Evolutionary conservation across 495 filamentous ascomycete genomes (phyloP), one percentile per base, ranked within the genome.

Genomic region (Penicillium malachiteum): DNA sequence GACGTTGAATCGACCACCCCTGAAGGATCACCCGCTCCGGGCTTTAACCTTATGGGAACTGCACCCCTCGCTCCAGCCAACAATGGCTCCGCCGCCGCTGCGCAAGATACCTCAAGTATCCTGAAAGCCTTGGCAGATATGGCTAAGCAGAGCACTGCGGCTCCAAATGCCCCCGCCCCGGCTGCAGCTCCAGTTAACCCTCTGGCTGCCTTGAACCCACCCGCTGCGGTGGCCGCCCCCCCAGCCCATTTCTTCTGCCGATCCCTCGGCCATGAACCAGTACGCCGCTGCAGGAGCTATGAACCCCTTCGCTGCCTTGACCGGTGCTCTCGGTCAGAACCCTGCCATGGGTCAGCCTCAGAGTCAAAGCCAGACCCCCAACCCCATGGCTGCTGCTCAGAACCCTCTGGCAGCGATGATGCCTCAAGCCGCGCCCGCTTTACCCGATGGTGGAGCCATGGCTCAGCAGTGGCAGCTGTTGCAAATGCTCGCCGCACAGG

Each of bases 81-180:
- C 55, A 66, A 57, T 64, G 41, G 31, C 40, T 50, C 59, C 17
- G 56, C 71, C 17, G 56, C 71, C 41, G 55, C 73, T 58, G 72
- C 81, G 12, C 77, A 78, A 54, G 82, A 88, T 66, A 88, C 86
- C 18, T 84, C 84, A 17, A 81, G 81, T 55, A 92, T 96, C 65
- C 76, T 94, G 77, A 89, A 88, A 64, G 88, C 88, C 32, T 80
- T 96, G 54, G 89, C 90, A 43, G 89, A 89, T 60, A 91, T 96
- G 78, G 89, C 89, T 37, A 88, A 91, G 52, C 87, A 91, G 68
- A 93, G 88, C 69, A 81, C 85, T 50, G 72, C 82, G 11, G 79
- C 85, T 9, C 81, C 88, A 26, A 26, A 26, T 26, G 73, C 77
- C 81, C 34, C 87, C 32, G 72, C 78, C 52, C 70, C 79, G 18